These are phyloP conservation scores for Phytophthora pisi DNA, from an alignment of 352 stramenopile genomes.

Conservation along the genomic window DNA sequence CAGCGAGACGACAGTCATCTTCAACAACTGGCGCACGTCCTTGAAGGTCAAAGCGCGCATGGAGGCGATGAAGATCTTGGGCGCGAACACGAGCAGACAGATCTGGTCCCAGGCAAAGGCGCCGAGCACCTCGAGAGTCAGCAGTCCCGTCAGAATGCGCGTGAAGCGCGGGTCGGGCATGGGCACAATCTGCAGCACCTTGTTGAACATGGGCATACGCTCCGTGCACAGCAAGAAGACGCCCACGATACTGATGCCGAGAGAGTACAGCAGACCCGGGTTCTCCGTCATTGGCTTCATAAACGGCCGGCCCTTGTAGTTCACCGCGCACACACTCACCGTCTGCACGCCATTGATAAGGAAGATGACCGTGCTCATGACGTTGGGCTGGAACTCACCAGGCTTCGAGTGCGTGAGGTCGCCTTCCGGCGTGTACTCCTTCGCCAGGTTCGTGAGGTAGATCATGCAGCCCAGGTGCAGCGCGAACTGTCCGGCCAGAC, in stretches of 20 bases:
- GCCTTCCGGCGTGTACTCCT: conserved; percentile 89
- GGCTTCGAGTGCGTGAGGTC: conserved; percentile 79
- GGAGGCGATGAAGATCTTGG: conserved; percentile 87
- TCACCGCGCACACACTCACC: conserved; percentile 98
- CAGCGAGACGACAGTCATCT: conserved; percentile 85
- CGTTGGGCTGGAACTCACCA: conserved; percentile 96
- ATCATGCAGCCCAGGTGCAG: conserved; percentile 96
- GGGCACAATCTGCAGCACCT: conserved; percentile 92
- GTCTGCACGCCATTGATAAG: conserved; percentile 94
- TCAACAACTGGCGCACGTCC: conserved; percentile 81
- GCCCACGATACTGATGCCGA: conserved; percentile 84
- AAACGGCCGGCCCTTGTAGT: conserved; percentile 99
- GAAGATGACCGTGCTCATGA: conserved; percentile 99
- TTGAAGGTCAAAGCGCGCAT: conserved; percentile 77
- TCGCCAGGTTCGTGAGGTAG: conserved; percentile 89
- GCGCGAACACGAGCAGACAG: conserved; percentile 84
- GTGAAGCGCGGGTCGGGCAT: conserved; percentile 90
- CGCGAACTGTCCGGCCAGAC: conserved; percentile 95
- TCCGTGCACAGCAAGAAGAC: conserved; percentile 93
- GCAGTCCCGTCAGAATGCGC: conserved; percentile 76
- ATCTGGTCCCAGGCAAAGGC: conserved; percentile 89
- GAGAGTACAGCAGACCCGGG: conserved; percentile 93
- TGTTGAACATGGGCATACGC: conserved; percentile 92
- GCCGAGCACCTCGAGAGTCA: conserved; percentile 86
- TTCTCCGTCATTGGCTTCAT: conserved; percentile 98